Conservation (phyloP, 371 early-diverging fungal genomes). For the Syncephalastrum contaminatum region DNA sequence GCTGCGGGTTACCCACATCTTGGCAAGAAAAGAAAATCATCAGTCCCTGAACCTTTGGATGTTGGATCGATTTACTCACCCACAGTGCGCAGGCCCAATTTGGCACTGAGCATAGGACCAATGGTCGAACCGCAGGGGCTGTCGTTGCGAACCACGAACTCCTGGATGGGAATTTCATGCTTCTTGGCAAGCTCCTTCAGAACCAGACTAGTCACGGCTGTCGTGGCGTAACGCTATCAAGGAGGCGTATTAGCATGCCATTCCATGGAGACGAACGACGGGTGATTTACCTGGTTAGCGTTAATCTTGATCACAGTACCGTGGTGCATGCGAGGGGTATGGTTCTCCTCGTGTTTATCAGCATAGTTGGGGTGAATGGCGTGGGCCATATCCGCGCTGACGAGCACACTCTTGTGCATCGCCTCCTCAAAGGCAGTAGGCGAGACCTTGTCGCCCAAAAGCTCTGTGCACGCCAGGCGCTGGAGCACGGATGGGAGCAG, state of each 20-base stretch:
- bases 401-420: constrained; percentile 81
- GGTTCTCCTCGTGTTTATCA: constrained; percentile 89
- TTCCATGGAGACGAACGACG: not conserved
- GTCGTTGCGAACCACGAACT: constrained; percentile 95
- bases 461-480: constrained; percentile 50
- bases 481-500: constrained; percentile 75
- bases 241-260: not conserved
- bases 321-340: constrained; percentile 89
- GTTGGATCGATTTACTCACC: constrained; percentile 53
- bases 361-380: constrained; percentile 89
- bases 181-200: constrained; percentile 79
- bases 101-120: constrained; percentile 93
- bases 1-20: constrained; percentile 94
- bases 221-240: constrained; percentile 86
- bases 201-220: constrained; percentile 80
- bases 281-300: constrained; percentile 75
- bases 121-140: constrained; percentile 78
- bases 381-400: constrained; percentile 96
- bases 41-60: no score
- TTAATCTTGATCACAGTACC: constrained; percentile 96
- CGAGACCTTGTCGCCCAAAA: constrained; percentile 23
- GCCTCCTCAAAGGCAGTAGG: constrained; percentile 80
- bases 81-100: constrained; percentile 93
- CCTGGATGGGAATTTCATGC: constrained; percentile 84
- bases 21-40: not conserved